Base-by-base conservation (phyloP, 148 eudicot species). In the Nepenthes gracilis region DNA sequence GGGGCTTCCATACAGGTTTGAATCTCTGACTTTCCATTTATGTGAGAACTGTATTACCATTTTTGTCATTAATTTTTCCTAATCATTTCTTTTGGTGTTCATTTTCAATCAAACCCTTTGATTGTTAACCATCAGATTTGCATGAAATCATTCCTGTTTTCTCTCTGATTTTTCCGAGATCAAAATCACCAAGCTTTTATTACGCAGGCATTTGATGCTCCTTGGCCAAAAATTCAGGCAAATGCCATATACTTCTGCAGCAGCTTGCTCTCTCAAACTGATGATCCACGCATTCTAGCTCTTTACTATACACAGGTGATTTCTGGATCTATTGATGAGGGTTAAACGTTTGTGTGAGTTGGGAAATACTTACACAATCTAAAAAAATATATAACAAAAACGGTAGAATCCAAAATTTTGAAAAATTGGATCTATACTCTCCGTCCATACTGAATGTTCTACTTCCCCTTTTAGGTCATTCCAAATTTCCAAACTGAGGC, bases 221-320 rank as follows among this genome's bases (percentile, higher is more conserved):
- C 98, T 68, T 93, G 98, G 98, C 95, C 98, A 36, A 81, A 81
- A 55, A 84, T 93, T 68, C 98, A 93, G 64, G 98, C 98, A 47
- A 93, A 93, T 69, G 91, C 95, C 11, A 78, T 93, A 60, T 86
- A 88, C 75, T 79, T 93, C 69, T 84, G 89, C 60, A 74, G 98
- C 74, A 74, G 95, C 75, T 64, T 93, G 70, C 88, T 93, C 65
- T 82, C 85, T 70, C 79, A 80, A 54, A 77, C 87, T n/a, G 90
- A 86, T 58, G 98, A 86, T 78, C 88, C 78, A 66, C 90, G 85
- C 43, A 76, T 88, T 43, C 79, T 82, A 55, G 60, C 91, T 63
- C 77, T 81, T 37, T 84, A 88, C 61, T 75, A 73, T 67, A 62
- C 79, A 36, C 98, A 93, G 98, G 98, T 93, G 47, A 57, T 64